Evolutionary conservation across 78 protist species (phyloP).

Genomic region (Cavenderia fasciculata): DNA sequence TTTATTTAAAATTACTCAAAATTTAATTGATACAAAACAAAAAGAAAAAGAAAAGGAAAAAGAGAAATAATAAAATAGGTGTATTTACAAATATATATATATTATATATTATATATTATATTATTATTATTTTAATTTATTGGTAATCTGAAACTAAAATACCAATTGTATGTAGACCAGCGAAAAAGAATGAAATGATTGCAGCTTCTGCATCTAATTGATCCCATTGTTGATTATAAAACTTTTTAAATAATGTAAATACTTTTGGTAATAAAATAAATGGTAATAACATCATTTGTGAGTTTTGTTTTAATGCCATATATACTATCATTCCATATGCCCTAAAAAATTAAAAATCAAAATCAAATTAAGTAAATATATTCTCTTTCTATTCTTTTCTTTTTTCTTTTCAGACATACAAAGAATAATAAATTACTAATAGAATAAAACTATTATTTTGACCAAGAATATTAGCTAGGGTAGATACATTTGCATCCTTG

Average conservation of each 20-base stretch:
- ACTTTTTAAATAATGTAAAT: not conserved
- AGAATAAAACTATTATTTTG: too few species aligned
- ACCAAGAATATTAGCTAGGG: constrained; percentile 54
- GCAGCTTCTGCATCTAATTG: constrained; percentile 14
- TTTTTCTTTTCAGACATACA: too few species aligned
- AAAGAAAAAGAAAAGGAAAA: constrained; percentile 4
- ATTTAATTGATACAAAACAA: not conserved
- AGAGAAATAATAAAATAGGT: too few species aligned
- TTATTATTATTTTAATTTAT: not conserved
- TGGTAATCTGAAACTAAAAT: not conserved
- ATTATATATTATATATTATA: not conserved
- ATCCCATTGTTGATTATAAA: not conserved
- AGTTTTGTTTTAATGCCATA: not conserved
- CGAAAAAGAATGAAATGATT: constrained; percentile 52
- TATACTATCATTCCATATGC: constrained; percentile 8
- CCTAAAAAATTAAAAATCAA: too few species aligned
- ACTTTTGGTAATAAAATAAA: constrained; percentile 31
- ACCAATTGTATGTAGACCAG: constrained; percentile 45
- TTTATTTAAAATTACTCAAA: not conserved
- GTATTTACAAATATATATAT: not conserved
- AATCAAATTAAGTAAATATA: too few species aligned
- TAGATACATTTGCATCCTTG: constrained; percentile 2
- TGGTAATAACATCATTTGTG: constrained; percentile 1
- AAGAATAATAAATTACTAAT: too few species aligned
- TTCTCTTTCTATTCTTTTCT: too few species aligned